Base-by-base conservation (phyloP, 768 basidiomycete species). In the Leucogyrophana mollusca region DNA sequence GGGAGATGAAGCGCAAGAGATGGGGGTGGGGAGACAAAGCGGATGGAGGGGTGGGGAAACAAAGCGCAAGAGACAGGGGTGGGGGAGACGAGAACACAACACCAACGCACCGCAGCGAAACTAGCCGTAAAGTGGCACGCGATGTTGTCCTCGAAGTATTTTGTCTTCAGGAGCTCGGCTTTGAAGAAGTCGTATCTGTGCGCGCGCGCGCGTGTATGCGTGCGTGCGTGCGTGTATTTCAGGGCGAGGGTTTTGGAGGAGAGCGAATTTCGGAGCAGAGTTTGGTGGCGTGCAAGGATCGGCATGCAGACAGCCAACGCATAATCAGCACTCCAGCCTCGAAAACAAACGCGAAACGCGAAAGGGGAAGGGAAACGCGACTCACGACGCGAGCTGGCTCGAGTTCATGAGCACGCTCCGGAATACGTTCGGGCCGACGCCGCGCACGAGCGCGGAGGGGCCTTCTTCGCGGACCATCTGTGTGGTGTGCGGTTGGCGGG, bases 381-480 rank as follows among this genome's bases (percentile, higher is more conserved):
- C 87, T 62, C 61, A 90, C 83, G 90, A 91, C 1, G 90, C 92
- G 20, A 94, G 81, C 63, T 95, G 92, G 69, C 85, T 88, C 40
- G 90, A 89, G 63, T 94, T 94, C 91, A 94, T 94, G 51, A 94
- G 65, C 11, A 93, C 59, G 1, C 91, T 86, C 62, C 92, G 79
- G 62, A 93, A 85, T 5, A 92, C 83, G 55, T 95, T 95, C 0
- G 93, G 93, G 3, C 77, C 83, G 4, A 88, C 74, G 18, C 93
- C 93, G 23, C 92, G 82, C 14, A 65, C 71, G 40, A 93, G 79
- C 0, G 89, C 87, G 0, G 85, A 85, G 13, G 72, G 51, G 4
- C 92, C 92, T 66, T 95, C 92, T 63, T 94, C 91, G 1, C 82
- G 77, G 9, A 92, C 80, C 89, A 95, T 94, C 85, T 90, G 45